Conservation (phyloP, 2,329 filamentous ascomycete genomes). For the Pseudonectria foliicola region DNA sequence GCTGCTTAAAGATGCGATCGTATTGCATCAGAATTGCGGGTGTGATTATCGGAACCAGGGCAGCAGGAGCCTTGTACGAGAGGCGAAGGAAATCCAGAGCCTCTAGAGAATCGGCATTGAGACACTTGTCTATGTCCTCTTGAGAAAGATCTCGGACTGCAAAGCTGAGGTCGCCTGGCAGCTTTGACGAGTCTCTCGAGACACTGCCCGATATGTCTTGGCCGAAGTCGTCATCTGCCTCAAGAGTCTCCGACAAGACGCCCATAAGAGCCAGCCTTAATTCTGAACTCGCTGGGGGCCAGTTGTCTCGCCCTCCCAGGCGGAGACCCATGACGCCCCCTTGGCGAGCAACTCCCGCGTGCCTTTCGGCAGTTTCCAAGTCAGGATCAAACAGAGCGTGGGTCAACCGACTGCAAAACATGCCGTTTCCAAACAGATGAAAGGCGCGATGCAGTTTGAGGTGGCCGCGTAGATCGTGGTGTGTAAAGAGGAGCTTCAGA, state of each 20-base stretch:
- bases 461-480: conserved; percentile 65
- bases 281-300: conserved; percentile 93
- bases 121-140: conserved; percentile 73
- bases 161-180: conserved; percentile 72
- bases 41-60: conserved; percentile 69
- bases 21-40: conserved; percentile 66
- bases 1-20: conserved; percentile 73
- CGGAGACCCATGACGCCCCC: conserved; percentile 75
- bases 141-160: conserved; percentile 72
- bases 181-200: conserved; percentile 26
- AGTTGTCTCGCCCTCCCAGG: conserved; percentile 70
- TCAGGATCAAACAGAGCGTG: conserved; percentile 81
- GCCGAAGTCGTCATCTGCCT: conserved; percentile 16
- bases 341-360: conserved; percentile 58
- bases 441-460: conserved; percentile 70
- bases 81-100: conserved; percentile 90
- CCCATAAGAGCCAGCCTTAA: conserved; percentile 84
- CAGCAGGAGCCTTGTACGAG: conserved; percentile 70
- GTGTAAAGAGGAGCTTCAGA: conserved; percentile 65
- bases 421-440: conserved; percentile 75
- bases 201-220: conserved; percentile 20
- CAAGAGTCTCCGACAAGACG: conserved; percentile 69
- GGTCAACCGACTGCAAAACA: conserved; percentile 73
- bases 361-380: conserved; percentile 69
- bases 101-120: conserved; percentile 74